Evolutionary conservation across 805 yeast species (phyloP).

Genomic region (Pichia ethanolica): DNA sequence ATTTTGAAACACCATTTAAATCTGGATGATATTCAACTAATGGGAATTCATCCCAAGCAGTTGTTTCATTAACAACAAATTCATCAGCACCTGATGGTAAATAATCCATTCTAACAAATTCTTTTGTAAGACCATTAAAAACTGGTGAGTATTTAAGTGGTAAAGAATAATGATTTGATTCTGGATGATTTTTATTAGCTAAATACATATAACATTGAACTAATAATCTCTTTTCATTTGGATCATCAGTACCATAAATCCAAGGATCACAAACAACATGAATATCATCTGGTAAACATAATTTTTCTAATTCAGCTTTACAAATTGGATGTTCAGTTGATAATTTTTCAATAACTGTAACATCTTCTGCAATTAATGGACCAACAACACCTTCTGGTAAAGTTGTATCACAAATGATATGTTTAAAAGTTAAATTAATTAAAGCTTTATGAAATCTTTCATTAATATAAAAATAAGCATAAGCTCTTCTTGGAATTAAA

Average conservation of each 20-base stretch:
- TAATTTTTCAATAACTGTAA: slow-evolving; percentile 44
- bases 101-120: slow-evolving; percentile 65
- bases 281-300: slow-evolving; percentile 50
- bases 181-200: slow-evolving; percentile 55
- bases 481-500: slow-evolving; percentile 58
- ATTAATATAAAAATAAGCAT: slow-evolving; percentile 56
- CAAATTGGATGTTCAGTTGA: slow-evolving; percentile 50
- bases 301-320: slow-evolving; percentile 56
- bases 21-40: slow-evolving; percentile 72
- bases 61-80: slow-evolving; percentile 39
- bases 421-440: slow-evolving; percentile 56
- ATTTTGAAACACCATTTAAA: slow-evolving; percentile 42
- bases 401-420: slow-evolving; percentile 47
- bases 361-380: slow-evolving; percentile 63
- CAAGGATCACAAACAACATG: slow-evolving; percentile 65
- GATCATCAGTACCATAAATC: slow-evolving; percentile 76
- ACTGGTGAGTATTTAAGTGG: slow-evolving; percentile 73
- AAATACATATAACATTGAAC: slow-evolving; percentile 72
- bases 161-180: slow-evolving; percentile 68
- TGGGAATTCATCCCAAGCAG: slow-evolving; percentile 52
- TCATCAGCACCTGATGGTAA: slow-evolving; percentile 75
- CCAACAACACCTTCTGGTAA: slow-evolving; percentile 61
- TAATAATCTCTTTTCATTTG: slow-evolving; percentile 52
- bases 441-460: slow-evolving; percentile 60
- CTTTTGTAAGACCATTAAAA: slow-evolving; percentile 51